A percentile compares a stretch with the other conserved stretches of the same genome.
Evolutionary conservation across 106 monocot species (phyloP).

Genomic region (Acorus gramineus): DNA sequence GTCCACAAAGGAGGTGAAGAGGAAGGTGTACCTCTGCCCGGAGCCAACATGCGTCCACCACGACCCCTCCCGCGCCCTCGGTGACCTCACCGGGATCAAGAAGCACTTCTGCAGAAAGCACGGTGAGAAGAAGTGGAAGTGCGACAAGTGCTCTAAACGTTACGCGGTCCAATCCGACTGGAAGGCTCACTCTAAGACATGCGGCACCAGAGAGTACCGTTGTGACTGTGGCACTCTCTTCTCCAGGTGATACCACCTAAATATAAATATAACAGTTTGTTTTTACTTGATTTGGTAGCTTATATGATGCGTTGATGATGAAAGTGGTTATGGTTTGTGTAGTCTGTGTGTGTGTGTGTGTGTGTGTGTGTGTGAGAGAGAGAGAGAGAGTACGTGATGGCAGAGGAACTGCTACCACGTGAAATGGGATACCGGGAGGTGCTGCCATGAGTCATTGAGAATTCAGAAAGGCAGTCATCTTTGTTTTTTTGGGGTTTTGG

Average conservation of each 20-base stretch:
- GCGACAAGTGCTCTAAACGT: slow-evolving; percentile 90
- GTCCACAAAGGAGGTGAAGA: slow-evolving; percentile 38
- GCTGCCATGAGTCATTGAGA: slow-evolving; percentile 1
- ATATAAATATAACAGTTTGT: too few relatives aligned
- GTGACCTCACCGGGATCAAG: slow-evolving; percentile 97
- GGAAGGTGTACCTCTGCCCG: slow-evolving; percentile 80
- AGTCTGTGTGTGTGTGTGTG: slow-evolving; percentile 6
- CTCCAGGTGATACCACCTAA: slow-evolving; percentile 53
- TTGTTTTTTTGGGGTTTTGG: neutral
- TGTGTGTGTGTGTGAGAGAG: neutral
- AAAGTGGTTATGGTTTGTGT: slow-evolving; percentile 32
- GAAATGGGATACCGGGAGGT: slow-evolving; percentile 15
- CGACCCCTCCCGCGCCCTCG: slow-evolving; percentile 82
- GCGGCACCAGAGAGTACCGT: slow-evolving; percentile 89
- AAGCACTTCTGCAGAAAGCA: slow-evolving; percentile 96
- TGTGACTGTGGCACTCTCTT: slow-evolving; percentile 99
- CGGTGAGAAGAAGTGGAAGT: slow-evolving; percentile 99
- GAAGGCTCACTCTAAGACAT: slow-evolving; percentile 97
- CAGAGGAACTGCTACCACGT: slow-evolving; percentile 47
- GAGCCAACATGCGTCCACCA: slow-evolving; percentile 92
- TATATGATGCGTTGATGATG: neutral
- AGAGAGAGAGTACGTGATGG: neutral
- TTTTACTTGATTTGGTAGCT: neutral
- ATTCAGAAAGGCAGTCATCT: slow-evolving; percentile 20
- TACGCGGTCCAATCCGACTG: slow-evolving; percentile 97